Evolutionary conservation across 2,329 filamentous ascomycete genomes (phyloP).

Genomic region (Cordyceps tenuipes): DNA sequence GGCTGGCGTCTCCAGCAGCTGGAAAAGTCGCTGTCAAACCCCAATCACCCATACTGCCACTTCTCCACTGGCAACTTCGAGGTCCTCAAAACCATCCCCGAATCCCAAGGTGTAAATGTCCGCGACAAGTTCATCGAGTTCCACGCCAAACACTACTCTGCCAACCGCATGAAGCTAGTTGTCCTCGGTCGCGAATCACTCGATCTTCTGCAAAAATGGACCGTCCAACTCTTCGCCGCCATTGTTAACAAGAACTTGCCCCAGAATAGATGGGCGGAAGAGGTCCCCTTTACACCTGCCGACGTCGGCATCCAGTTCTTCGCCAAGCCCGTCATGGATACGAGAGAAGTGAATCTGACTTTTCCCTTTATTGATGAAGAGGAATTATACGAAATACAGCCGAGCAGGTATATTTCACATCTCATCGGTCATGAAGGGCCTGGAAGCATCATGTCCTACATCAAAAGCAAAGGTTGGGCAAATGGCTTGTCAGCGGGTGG

Average conservation of each 20-base stretch:
- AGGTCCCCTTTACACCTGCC: slow-evolving; percentile 39
- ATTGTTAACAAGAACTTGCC: slow-evolving; percentile 75
- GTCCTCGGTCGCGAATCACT: slow-evolving; percentile 74
- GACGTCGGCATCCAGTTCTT: slow-evolving; percentile 63
- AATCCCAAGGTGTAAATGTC: slow-evolving; percentile 72
- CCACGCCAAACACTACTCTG: slow-evolving; percentile 81
- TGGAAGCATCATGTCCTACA: slow-evolving; percentile 81
- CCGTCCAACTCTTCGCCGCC: slow-evolving; percentile 70
- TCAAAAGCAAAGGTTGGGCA: slow-evolving; percentile 86
- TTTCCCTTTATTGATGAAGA: slow-evolving; percentile 87
- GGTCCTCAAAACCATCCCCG: slow-evolving; percentile 74
- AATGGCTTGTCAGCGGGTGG: slow-evolving; percentile 73
- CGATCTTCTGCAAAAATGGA: slow-evolving; percentile 77
- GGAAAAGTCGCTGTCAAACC: slow-evolving; percentile 80
- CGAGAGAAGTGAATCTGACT: slow-evolving; percentile 66
- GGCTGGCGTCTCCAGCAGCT: slow-evolving; percentile 81
- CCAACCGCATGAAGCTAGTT: slow-evolving; percentile 88
- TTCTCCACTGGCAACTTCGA: slow-evolving; percentile 88
- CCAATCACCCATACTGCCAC: slow-evolving; percentile 79
- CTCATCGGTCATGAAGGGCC: slow-evolving; percentile 88
- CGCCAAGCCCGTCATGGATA: slow-evolving; percentile 87
- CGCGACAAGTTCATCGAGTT: slow-evolving; percentile 89
- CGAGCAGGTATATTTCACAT: slow-evolving; percentile 78
- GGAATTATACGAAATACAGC: slow-evolving; percentile 67
- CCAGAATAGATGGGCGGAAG: slow-evolving; percentile 46